Base-by-base conservation (phyloP, 2,329 filamentous ascomycete species). In the Fusarium protoensiforme region DNA sequence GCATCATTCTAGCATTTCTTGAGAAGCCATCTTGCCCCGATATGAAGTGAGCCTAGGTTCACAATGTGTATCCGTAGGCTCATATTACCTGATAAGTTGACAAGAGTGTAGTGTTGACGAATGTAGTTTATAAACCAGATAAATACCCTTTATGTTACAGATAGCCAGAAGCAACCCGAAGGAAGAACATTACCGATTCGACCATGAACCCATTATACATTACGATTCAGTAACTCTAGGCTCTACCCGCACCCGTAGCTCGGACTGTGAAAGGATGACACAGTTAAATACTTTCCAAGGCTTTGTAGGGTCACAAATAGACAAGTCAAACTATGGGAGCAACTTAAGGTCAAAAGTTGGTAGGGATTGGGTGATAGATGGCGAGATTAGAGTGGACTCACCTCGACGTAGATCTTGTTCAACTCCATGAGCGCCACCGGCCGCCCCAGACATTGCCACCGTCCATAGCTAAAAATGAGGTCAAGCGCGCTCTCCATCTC, bases 341-440 rank as follows among this genome's bases (percentile, higher is more conserved):
- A 83, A 63, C 81, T 82, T 22, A 11, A 0, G 6, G 29, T 18
- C n/a, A 16, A 3, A 10, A 5, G 2, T 74, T 11, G 67, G 66
- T 5, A 18, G 13, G 14, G 1, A 1, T 9, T 16, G 9, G 5
- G 7, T 2, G 1, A 2, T 2, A 18, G 1, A 0, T 11, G 14
- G 11, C 24, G 24, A 13, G 0, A 13, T 69, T 18, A 67, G 46
- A 62, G 60, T 48, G 78, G 62, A 27, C 67, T 68, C 54, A 84
- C 83, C 80, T 87, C 85, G 22, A 85, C 83, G 35, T 84, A 78
- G 3, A 81, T 59, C 76, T 82, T 82, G 46, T 83, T 83, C 61
- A 84, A 27, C 71, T 85, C 83, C 73, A 85, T 81, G 10, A 80
- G 59, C 1, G 84, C 83, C 27, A 85, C 77, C 0, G 79, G 79